Percentiles rank a stretch among this genome's conserved stretches.
Evolutionary conservation across 257 asterid species (phyloP).

Genomic region (Capsicum chinense): DNA sequence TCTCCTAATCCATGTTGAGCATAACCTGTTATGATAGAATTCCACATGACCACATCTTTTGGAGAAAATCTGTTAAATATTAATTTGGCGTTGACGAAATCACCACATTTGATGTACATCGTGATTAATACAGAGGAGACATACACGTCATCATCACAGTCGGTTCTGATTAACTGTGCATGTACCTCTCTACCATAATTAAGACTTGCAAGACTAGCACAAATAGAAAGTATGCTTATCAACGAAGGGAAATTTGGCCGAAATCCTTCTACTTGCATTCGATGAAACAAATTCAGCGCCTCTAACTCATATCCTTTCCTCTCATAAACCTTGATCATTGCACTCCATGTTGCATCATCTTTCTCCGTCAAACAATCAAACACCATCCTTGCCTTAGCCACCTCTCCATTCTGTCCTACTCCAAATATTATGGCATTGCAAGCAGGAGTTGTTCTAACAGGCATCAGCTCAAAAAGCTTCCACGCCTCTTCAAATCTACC

Average conservation of each 20-base stretch:
- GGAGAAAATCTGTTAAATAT: conserved; percentile 53
- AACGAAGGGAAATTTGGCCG: conserved; percentile 60
- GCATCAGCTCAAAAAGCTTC: conserved; percentile 66
- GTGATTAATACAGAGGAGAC: conserved; percentile 61
- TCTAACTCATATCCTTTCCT: conserved; percentile 65
- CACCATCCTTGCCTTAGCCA: conserved; percentile 51
- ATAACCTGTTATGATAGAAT: conserved; percentile 73
- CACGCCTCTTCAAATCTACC: conserved; percentile 68
- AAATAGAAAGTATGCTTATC: conserved; percentile 66
- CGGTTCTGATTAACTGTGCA: conserved; percentile 51
- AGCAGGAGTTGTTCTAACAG: conserved; percentile 51
- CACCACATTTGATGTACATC: conserved; percentile 84
- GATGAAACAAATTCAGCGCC: conserved; percentile 57
- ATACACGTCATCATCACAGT: conserved; percentile 53
- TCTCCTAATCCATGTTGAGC: conserved; percentile 74
- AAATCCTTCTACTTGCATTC: conserved; percentile 61
- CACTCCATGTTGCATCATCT: conserved; percentile 73
- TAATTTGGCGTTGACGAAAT: conserved; percentile 53
- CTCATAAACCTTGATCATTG: conserved; percentile 69
- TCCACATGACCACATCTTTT: conserved; percentile 78
- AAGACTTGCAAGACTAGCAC: conserved; percentile 71
- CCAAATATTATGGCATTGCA: conserved; percentile 67
- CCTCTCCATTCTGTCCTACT: conserved; percentile 59
- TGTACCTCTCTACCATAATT: conserved; percentile 72
- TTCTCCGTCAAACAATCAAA: conserved; percentile 62